Evolutionary conservation across 768 basidiomycete genomes (phyloP).

Genomic region (Naganishia vaughanmartiniae): DNA sequence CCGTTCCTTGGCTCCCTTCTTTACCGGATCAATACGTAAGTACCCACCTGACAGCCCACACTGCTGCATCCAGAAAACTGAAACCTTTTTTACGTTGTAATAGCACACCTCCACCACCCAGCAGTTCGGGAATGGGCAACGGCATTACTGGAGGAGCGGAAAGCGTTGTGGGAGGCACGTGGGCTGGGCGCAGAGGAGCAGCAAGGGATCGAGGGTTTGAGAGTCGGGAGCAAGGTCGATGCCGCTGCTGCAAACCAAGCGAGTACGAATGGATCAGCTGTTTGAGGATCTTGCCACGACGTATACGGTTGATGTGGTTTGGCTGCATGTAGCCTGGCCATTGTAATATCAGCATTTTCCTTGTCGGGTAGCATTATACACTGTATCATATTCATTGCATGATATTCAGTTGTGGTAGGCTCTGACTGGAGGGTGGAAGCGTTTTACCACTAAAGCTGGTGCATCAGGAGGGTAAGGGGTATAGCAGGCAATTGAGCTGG

Average conservation of each 20-base stretch:
- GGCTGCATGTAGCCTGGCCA: background rate
- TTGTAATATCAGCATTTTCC: background rate
- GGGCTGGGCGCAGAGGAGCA: conserved; percentile 41
- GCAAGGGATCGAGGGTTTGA: conserved; percentile 38
- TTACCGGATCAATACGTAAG: conserved; percentile 43
- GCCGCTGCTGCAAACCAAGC: background rate
- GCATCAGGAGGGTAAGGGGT: too few relatives aligned
- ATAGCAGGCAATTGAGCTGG: too few relatives aligned
- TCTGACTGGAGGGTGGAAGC: background rate
- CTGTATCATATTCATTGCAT: conserved; percentile 3
- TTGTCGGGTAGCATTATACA: background rate
- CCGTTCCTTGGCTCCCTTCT: conserved; percentile 45
- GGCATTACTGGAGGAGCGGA: conserved; percentile 48
- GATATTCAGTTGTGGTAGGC: background rate
- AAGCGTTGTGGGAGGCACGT: conserved; percentile 44
- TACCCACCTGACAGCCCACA: background rate
- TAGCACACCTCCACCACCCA: conserved; percentile 50
- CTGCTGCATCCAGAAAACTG: background rate
- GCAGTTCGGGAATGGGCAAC: conserved; percentile 48
- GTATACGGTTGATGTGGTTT: too few relatives aligned
- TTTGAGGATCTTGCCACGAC: background rate
- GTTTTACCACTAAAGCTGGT: background rate
- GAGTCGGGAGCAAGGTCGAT: conserved; percentile 25
- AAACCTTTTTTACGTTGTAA: background rate
- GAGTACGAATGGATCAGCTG: background rate